Evolutionary conservation across 441 rosid genomes (phyloP).

Genomic region (Macaranga tanarius): DNA sequence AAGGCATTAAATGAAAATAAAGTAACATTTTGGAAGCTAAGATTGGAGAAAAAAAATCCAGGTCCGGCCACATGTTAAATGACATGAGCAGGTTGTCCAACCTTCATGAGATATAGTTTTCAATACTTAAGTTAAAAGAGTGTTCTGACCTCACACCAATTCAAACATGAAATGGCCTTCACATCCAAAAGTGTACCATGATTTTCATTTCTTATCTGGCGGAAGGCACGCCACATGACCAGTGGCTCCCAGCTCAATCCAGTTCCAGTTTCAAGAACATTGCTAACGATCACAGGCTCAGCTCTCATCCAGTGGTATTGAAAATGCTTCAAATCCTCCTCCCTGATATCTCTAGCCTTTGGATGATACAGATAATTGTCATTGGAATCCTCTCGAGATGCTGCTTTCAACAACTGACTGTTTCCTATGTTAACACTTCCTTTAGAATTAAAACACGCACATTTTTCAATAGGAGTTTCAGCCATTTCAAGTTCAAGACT

Average conservation of each 20-base stretch:
- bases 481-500: conserved; percentile 21
- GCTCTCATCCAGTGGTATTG: conserved; percentile 80
- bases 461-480: conserved; percentile 27
- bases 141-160: conserved; percentile 68
- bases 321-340: conserved; percentile 64
- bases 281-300: conserved; percentile 75
- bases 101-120: not conserved
- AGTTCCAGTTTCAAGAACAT: conserved; percentile 65
- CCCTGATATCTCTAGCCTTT: conserved; percentile 43
- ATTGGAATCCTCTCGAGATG: conserved; percentile 50
- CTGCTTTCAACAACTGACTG: conserved; percentile 51
- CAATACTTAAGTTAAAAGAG: not conserved
- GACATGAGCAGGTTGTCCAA: not conserved
- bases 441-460: conserved; percentile 46
- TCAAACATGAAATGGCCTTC: conserved; percentile 68
- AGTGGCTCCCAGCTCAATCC: conserved; percentile 96
- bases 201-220: conserved; percentile 43
- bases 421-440: conserved; percentile 32
- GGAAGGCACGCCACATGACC: conserved; percentile 93
- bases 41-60: not conserved
- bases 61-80: not conserved
- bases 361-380: conserved; percentile 79
- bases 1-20: not conserved
- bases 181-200: conserved; percentile 48
- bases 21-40: not conserved